Conservation (phyloP, 2,329 filamentous ascomycete genomes). For the Atkinsonella hypoxylon region DNA sequence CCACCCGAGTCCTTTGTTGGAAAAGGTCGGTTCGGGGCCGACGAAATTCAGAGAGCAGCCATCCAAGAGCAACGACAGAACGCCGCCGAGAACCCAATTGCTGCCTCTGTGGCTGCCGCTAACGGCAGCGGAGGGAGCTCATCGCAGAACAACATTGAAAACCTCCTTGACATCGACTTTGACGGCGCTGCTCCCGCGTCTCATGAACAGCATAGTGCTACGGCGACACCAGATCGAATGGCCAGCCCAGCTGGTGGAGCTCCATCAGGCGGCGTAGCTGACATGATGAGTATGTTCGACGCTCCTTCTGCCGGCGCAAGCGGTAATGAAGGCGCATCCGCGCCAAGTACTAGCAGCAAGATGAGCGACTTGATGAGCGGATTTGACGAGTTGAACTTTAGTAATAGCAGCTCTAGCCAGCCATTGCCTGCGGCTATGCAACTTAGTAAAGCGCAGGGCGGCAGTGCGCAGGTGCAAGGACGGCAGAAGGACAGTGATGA, state of each 20-base stretch:
- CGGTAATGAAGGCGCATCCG: conserved; percentile 19
- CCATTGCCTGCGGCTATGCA: conserved; percentile 54
- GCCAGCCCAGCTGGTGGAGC: conserved; percentile 44
- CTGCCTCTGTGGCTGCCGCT: conserved; percentile 64
- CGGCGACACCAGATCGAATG: conserved; percentile 57
- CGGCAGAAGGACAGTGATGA: conserved; percentile 49
- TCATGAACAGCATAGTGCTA: conserved; percentile 43
- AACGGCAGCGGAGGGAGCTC: conserved; percentile 43
- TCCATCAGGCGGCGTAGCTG: conserved; percentile 39
- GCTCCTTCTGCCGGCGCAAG: conserved; percentile 42
- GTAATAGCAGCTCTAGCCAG: conserved; percentile 42
- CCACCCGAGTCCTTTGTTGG: conserved; percentile 96
- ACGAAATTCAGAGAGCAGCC: conserved; percentile 86
- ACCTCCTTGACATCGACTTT: conserved; percentile 91
- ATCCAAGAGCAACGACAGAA: conserved; percentile 95
- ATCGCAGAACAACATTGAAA: conserved; percentile 74
- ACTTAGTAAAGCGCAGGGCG: conserved; percentile 27
- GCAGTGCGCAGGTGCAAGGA: conserved; percentile 12
- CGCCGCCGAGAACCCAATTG: conserved; percentile 85
- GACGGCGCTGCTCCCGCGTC: conserved; percentile 90
- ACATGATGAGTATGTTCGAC: conserved; percentile 61
- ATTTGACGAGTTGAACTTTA: conserved; percentile 68
- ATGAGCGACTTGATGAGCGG: conserved; percentile 86
- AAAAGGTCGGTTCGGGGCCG: conserved; percentile 84
- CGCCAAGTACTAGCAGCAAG: conserved; percentile 35